Conservation (phyloP, 768 basidiomycete species). For the Boletus patriciae region DNA sequence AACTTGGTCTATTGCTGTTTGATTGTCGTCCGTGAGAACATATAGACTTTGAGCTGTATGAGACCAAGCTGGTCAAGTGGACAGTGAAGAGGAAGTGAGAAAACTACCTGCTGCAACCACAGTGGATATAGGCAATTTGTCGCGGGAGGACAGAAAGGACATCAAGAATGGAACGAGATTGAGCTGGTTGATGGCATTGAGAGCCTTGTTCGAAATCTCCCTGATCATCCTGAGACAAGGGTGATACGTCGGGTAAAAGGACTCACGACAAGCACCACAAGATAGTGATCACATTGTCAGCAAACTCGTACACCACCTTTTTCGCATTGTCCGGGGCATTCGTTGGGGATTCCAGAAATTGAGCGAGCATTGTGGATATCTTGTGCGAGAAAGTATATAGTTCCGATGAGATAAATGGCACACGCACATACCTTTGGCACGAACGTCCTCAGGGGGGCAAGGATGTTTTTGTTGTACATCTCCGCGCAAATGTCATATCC, state of each 20-base stretch:
- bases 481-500: conserved; percentile 95
- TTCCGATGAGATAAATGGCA: background rate
- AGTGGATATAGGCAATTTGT: conserved; percentile 65
- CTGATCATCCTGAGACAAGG: conserved; percentile 40
- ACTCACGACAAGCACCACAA: conserved; percentile 95
- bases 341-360: conserved; percentile 62
- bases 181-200: conserved; percentile 73
- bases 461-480: conserved; percentile 95
- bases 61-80: background rate
- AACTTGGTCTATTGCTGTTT: conserved; percentile 66
- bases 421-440: conserved; percentile 64
- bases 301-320: conserved; percentile 80
- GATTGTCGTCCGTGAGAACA: conserved; percentile 90
- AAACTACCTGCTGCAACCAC: conserved; percentile 77
- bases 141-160: conserved; percentile 78
- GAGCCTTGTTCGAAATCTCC: conserved; percentile 91
- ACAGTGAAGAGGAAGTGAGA: background rate
- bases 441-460: conserved; percentile 72
- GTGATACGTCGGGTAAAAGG: background rate
- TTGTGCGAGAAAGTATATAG: conserved; percentile 29
- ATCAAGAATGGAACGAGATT: conserved; percentile 80
- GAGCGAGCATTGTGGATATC: conserved; percentile 73
- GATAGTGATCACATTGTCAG: conserved; percentile 90
- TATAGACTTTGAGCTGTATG: conserved; percentile 84
- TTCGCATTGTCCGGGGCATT: conserved; percentile 66